These are phyloP conservation scores for Croton laevigatus DNA, from an alignment of 441 rosid genomes.

Conservation along the genomic window DNA sequence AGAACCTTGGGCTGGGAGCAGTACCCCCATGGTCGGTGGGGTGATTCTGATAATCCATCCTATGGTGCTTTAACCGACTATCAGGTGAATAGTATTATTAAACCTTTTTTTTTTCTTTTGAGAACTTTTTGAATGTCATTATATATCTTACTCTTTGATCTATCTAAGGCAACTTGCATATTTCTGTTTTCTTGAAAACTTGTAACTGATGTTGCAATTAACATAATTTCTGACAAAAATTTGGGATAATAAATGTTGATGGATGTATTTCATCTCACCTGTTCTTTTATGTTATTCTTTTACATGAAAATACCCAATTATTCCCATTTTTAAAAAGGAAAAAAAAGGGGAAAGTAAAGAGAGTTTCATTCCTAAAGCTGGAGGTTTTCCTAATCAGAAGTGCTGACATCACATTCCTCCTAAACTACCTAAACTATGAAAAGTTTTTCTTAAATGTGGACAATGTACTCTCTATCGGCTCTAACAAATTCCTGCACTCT, in stretches of 20 bases:
- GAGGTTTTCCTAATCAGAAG: neutral
- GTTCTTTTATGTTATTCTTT: neutral
- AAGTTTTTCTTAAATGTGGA: neutral
- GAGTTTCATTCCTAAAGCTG: neutral
- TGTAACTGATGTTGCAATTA: neutral
- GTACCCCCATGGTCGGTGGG: constrained; percentile 90
- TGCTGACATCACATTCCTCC: neutral
- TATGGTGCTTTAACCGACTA: constrained; percentile 80
- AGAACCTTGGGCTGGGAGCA: constrained; percentile 95
- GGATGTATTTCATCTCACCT: neutral
- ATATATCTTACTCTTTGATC: neutral
- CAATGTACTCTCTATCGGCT: neutral
- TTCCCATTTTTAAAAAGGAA: neutral
- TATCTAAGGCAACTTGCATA: neutral
- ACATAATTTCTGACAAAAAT: neutral
- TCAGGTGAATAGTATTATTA: constrained; percentile 52
- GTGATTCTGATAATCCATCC: constrained; percentile 83
- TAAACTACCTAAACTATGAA: neutral
- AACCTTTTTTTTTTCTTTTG: constrained; percentile 10
- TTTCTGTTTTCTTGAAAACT: neutral
- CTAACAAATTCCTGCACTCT: neutral
- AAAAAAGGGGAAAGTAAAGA: neutral
- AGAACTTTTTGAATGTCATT: neutral
- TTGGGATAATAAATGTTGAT: neutral
- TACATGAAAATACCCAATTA: neutral